A percentile compares a stretch with the other conserved stretches of the same genome.
These are phyloP conservation scores for Musa beccarii DNA, from an alignment of 176 grass and related monocot genomes.

Conservation along the genomic window DNA sequence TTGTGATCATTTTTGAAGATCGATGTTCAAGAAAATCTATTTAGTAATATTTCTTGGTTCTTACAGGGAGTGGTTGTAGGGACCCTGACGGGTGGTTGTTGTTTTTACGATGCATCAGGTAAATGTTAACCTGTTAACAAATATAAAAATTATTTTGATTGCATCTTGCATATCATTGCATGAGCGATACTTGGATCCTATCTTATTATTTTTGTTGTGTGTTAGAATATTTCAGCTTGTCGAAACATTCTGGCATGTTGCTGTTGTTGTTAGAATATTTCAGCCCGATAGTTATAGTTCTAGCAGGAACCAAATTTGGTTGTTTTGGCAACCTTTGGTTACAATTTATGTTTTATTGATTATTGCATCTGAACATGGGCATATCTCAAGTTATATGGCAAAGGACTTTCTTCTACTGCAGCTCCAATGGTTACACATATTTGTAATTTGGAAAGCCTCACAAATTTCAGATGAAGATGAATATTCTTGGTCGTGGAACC, in stretches of 20 bases:
- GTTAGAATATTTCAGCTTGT: too few species aligned
- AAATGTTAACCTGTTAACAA: constrained; percentile 14
- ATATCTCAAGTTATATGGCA: background rate
- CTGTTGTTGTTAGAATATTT: too few species aligned
- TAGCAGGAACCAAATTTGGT: background rate
- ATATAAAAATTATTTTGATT: too few species aligned
- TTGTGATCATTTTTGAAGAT: constrained; percentile 4
- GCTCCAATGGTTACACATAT: too few species aligned
- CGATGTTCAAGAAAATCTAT: background rate
- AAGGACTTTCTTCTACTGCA: background rate
- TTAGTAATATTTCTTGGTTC: constrained; percentile 7
- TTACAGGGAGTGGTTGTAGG: constrained; percentile 61
- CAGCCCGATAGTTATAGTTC: too few species aligned
- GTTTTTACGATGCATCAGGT: constrained; percentile 75
- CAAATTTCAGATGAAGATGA: too few species aligned
- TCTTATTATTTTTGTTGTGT: background rate
- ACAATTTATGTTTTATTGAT: background rate
- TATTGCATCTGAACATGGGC: background rate
- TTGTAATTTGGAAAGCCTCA: too few species aligned
- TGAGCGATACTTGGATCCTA: too few species aligned
- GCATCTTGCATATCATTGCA: too few species aligned
- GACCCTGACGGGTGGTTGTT: constrained; percentile 66
- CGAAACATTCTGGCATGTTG: too few species aligned
- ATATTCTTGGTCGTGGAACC: too few species aligned
- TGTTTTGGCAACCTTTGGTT: constrained; percentile 10